Evolutionary conservation across 2,329 filamentous ascomycete species (phyloP), one percentile per base, ranked within the genome.

Genomic region (Ophiocordyceps polyrhachis-furcata): DNA sequence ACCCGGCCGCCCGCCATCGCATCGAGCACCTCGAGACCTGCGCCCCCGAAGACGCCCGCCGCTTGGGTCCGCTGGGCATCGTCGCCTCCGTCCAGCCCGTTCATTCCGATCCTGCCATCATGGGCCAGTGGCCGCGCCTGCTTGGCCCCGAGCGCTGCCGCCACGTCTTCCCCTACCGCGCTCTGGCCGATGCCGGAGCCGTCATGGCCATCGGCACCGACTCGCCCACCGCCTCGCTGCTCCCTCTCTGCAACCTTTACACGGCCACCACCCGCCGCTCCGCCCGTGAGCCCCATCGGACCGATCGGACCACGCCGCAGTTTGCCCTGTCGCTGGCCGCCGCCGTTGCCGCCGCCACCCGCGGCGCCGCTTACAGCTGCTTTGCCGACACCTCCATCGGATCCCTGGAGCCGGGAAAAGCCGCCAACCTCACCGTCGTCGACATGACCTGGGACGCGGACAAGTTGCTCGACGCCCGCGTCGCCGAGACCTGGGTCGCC

Each of bases 21-120:
- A 75, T 81, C 50, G 77, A 81, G 58, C 77, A 81, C 53, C 61
- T 81, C 4, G 77, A 81, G 55, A 64, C 81, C 28, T 65, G 75
- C 0, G 66, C 66, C 0, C 62, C 64, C 0, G 62, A 64, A 46
- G 77, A 81, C 50, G 76, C 73, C 1, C 61, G 53, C 2, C 62
- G 76, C 1, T 65, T 81, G 0, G 76, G 74, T 6, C 53, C 61
- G 21, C 59, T 77, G 4, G 74, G 76, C 43, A 78, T 81, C 58
- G 76, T 71, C 1, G 73, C 73, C 0, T 74, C 70, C 1, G 65
- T 76, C 15, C 72, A 76, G 51, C 69, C 73, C 0, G 73, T 76
- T 0, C 73, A 77, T 49, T 64, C 70, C 1, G 73, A 76, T 47
- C 77, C 78, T 0, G 72, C 74, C 0, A 76, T 79, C 45, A 59